Evolutionary conservation across 805 yeast genomes (phyloP), one percentile per base, ranked within the genome.

Genomic region (Cyberlindnera xishuangbannaensis): DNA sequence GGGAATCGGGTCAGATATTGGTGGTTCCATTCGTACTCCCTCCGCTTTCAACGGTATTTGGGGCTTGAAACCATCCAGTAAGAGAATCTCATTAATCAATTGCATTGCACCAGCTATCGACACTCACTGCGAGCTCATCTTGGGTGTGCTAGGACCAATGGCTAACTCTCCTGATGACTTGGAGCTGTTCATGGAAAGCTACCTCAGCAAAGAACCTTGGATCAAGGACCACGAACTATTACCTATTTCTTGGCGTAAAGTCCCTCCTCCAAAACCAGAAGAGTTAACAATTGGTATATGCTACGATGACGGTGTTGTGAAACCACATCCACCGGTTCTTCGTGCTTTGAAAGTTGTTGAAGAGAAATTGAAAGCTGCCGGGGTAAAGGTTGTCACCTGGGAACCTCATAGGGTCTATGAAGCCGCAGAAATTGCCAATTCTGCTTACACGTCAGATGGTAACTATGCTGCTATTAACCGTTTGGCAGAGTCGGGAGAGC

Each of bases 1-100:
- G 27, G 88, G 82, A 14, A 62, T 75, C 27, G 85, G 85, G 26
- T 71, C 82, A 18, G 86, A 79, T 50, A 78, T 79, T 41, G 86
- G 86, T 39, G 86, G 86, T 1, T 72, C 80, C 11, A 73, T 80
- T 36, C 65, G 86, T 40, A 71, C 67, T 7, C 86, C 86, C 4
- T 78, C 83, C 22, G 83, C 83, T 0, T 77, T 70, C 50, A 64
- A 71, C 28, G 82, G 82, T 24, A 49, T 68, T 29, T 73, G 62
- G 48, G 85, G 84, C n/a, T 54, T 79, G 38, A 70, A 81, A 46
- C 83, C 83, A 19, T 62, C 80, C 6, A 61, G 76, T 4, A 69
- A 71, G 53, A 66, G 85, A 52, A 58, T 76, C 30, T 61, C 74
- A 2, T 41, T 52, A 32, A 50, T 44, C 13, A 45, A 43, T 13